Evolutionary conservation across 768 basidiomycete species (phyloP), one percentile per base, ranked within the genome.

Genomic region (Amanita polypyramis): DNA sequence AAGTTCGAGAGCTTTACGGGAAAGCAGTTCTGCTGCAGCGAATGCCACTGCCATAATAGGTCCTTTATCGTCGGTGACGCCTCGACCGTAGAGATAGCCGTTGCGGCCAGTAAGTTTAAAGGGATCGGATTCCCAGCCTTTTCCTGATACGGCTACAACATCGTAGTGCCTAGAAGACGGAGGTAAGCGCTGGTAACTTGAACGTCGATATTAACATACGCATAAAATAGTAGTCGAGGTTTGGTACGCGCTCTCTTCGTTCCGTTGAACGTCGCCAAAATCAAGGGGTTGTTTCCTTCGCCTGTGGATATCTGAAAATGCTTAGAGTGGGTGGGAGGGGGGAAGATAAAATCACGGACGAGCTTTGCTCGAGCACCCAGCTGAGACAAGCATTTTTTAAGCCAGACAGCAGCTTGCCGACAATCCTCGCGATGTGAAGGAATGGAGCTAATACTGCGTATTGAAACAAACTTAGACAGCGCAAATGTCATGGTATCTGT

Each of bases 1-100:
- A 0, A 93, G 74, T 19, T 77, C 88, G 2, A 99, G 75, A 9
- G 81, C 75, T 1, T 91, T 73, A 10, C 71, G 69, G 21, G 79
- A 70, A 2, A 93, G 74, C 37, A 98, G 61, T 17, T 87, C 79
- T 0, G 92, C 87, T 9, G 84, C 91, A 0, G 96, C 96, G 54
- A 81, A 89, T 0, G 95, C 96, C 12, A 82, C 75, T 1, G 94
- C 92, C 51, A 98, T 74, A 39, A 96, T 83, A 0, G 96, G 96
- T 0, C 95, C 96, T 60, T 99, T 98, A 69, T 99, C 82, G 56
- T 99, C 96, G 1, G 89, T 86, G 1, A 88, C 85, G 3, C 96
- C 91, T 38, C 88, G 80, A 17, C 94, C 95, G 56, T 92, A 93
- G 0, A 94, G 67, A 58, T 87, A 93, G 0, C 92, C 93, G 56